Conservation (phyloP, 2,329 filamentous ascomycete species). For the Diaporthe eres region DNA sequence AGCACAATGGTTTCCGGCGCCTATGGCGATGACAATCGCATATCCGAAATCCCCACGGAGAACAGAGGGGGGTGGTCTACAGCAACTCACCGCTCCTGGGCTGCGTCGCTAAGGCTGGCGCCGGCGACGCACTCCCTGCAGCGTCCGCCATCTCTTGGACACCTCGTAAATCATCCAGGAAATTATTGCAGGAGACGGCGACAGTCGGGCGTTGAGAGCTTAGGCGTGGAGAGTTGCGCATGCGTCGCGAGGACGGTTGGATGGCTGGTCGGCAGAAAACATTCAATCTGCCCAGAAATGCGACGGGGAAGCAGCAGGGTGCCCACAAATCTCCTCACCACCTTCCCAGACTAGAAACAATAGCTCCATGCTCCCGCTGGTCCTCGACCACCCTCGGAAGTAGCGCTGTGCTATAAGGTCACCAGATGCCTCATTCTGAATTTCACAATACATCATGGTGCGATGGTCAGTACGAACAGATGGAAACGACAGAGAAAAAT, state of each 20-base stretch:
- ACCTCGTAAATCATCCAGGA: conserved; percentile 39
- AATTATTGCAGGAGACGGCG: background rate
- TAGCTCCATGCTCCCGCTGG: background rate
- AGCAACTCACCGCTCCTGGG: conserved; percentile 39
- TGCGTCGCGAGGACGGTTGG: conserved; percentile 31
- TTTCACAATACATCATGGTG: too few relatives aligned
- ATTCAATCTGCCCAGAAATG: conserved; percentile 36
- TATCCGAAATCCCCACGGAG: background rate
- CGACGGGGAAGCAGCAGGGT: conserved; percentile 18
- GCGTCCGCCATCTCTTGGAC: conserved; percentile 41
- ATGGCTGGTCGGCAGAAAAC: conserved; percentile 38
- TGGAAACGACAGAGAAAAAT: background rate
- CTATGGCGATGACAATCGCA: background rate
- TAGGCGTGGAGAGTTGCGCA: conserved; percentile 13
- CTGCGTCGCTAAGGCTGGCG: conserved; percentile 41
- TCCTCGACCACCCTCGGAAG: background rate
- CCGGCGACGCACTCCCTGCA: conserved; percentile 42
- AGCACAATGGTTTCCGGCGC: background rate
- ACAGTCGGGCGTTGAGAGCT: conserved; percentile 3
- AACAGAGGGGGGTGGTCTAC: background rate
- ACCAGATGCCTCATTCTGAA: background rate
- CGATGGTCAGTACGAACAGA: background rate
- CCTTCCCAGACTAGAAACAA: conserved; percentile 29
- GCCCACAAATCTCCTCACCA: conserved; percentile 35
- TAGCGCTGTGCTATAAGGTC: background rate